Evolutionary conservation across 1,284 basidiomycete species (phyloP).

Genomic region (Leccinum fuscescens): DNA sequence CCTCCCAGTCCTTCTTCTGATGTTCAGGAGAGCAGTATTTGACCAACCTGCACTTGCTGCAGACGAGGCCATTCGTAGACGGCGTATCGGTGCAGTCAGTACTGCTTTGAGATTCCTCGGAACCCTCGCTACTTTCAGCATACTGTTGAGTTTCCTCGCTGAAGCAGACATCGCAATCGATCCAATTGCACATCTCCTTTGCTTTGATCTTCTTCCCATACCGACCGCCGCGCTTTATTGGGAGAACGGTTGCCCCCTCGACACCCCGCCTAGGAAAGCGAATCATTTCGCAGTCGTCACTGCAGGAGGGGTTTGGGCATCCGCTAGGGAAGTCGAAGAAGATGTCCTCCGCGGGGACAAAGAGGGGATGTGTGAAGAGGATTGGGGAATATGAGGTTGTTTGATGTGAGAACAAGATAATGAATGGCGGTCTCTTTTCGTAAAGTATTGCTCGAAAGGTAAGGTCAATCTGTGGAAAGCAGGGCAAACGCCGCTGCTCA

Average conservation of each 20-base stretch:
- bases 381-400: slow-evolving; percentile 76
- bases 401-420: slow-evolving; percentile 74
- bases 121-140: slow-evolving; percentile 45
- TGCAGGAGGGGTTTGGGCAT: slow-evolving; percentile 72
- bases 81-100: slow-evolving; percentile 32
- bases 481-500: slow-evolving; percentile 63
- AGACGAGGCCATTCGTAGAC: slow-evolving; percentile 47
- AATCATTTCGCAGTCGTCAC: slow-evolving; percentile 77
- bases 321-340: slow-evolving; percentile 74
- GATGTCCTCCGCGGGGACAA: slow-evolving; percentile 67
- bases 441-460: slow-evolving; percentile 67
- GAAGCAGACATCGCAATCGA: slow-evolving; percentile 65
- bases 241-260: slow-evolving; percentile 57
- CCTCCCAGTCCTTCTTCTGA: slow-evolving; percentile 70
- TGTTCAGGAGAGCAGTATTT: slow-evolving; percentile 71
- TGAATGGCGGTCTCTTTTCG: slow-evolving; percentile 70
- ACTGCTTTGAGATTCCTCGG: slow-evolving; percentile 50
- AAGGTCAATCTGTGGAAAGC: slow-evolving; percentile 75
- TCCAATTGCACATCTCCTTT: slow-evolving; percentile 75
- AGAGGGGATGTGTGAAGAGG: slow-evolving; percentile 66
- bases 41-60: slow-evolving; percentile 72
- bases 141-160: slow-evolving; percentile 39
- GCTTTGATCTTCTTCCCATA: slow-evolving; percentile 47
- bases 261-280: slow-evolving; percentile 65
- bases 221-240: slow-evolving; percentile 52